Evolutionary conservation across 129 eudicot species (phyloP).

Genomic region (Centaurea solstitialis): DNA sequence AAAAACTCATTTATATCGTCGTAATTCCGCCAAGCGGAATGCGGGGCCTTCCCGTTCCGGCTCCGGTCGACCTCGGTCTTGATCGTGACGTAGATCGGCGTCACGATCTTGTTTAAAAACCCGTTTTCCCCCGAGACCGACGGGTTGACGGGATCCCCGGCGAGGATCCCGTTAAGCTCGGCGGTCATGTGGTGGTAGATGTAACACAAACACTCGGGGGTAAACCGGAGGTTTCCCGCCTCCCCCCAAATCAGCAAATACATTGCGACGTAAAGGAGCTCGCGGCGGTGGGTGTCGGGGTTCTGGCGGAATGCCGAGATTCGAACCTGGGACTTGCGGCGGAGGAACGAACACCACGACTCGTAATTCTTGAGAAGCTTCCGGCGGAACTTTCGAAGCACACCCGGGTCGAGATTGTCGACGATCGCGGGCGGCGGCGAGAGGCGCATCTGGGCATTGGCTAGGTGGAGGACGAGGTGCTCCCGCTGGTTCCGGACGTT

Average conservation of each 20-base stretch:
- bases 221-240: constrained; percentile 75
- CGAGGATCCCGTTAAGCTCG: constrained; percentile 71
- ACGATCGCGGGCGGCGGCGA: constrained; percentile 62
- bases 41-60: constrained; percentile 79
- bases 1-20: constrained; percentile 91
- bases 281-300: constrained; percentile 61
- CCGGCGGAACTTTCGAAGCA: constrained; percentile 66
- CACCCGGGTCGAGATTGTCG: constrained; percentile 59
- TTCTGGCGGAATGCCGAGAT: constrained; percentile 47
- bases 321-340: constrained; percentile 53
- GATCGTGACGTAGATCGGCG: constrained; percentile 57
- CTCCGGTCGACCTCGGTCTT: constrained; percentile 72
- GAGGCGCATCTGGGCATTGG: constrained; percentile 89
- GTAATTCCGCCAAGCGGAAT: constrained; percentile 94
- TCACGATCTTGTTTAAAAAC: constrained; percentile 50
- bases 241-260: constrained; percentile 88
- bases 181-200: constrained; percentile 75
- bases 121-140: constrained; percentile 53
- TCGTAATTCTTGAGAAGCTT: constrained; percentile 71
- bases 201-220: constrained; percentile 84
- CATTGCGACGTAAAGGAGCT: constrained; percentile 73
- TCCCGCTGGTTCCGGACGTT: constrained; percentile 87
- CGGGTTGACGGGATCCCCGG: constrained; percentile 57
- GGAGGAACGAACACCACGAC: constrained; percentile 74
- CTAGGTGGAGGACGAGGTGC: constrained; percentile 84